phyloP scores from a whole-genome alignment of 2,329 filamentous ascomycete species.

The Fusarium sp. region DNA sequence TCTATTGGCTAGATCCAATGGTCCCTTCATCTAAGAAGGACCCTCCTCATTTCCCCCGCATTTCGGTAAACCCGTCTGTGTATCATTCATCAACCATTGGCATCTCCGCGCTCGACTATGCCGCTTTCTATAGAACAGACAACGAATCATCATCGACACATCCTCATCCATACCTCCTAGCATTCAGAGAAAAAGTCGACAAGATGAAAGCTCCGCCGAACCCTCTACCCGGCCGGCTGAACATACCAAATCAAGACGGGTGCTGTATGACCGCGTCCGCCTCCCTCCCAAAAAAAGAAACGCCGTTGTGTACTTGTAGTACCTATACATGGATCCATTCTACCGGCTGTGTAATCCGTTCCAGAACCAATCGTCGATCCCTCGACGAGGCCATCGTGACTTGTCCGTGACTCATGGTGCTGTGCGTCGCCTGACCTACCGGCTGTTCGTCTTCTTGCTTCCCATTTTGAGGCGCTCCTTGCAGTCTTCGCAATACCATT shows the following conservation, averaged over 20 bases:
- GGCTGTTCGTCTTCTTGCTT: conserved; percentile 60
- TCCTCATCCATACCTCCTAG: conserved; percentile 10
- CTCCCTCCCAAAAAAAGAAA: conserved; percentile 32
- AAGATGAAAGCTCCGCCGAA: neutral
- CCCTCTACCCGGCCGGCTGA: conserved; percentile 1
- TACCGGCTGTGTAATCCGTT: conserved; percentile 22
- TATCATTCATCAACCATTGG: conserved; percentile 11
- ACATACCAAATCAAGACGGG: conserved; percentile 25
- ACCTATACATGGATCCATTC: conserved; percentile 35
- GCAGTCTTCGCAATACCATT: conserved; percentile 85
- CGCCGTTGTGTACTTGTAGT: conserved; percentile 32
- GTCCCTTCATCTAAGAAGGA: conserved; percentile 19
- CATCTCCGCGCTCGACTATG: conserved; percentile 10
- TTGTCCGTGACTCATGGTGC: conserved; percentile 20
- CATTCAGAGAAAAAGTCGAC: conserved; percentile 4
- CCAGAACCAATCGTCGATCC: conserved; percentile 24
- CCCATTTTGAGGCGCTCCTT: conserved; percentile 68
- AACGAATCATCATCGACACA: conserved; percentile 11
- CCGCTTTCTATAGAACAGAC: conserved; percentile 27
- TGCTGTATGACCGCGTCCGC: conserved; percentile 27
- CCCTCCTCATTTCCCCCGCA: conserved; percentile 32
- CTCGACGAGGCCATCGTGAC: conserved; percentile 29
- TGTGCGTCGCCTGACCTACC: conserved; percentile 45
- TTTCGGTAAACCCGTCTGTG: conserved; percentile 22
- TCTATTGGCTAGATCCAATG: conserved; percentile 33